Evolutionary conservation across 495 filamentous ascomycete species (phyloP).

Genomic region (Astrocystis sublimbata): DNA sequence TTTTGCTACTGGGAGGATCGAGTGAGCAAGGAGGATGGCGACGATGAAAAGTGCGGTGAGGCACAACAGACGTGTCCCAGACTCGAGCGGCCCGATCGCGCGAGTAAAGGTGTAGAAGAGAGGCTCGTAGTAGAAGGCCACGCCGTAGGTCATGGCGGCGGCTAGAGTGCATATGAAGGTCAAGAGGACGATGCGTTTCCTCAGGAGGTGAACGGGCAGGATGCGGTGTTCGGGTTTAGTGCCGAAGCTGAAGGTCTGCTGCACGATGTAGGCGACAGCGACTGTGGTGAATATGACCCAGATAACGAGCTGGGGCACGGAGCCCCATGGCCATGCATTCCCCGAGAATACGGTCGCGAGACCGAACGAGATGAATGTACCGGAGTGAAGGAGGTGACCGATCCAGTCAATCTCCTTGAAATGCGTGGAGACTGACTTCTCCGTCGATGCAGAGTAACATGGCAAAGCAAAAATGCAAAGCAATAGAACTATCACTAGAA

Average conservation of each 20-base stretch:
- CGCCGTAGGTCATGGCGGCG: slow-evolving; percentile 33
- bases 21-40: slow-evolving; percentile 46
- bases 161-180: slow-evolving; percentile 25
- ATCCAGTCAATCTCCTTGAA: slow-evolving; percentile 46
- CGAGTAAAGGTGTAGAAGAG: slow-evolving; percentile 52
- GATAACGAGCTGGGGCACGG: slow-evolving; percentile 12
- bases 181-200: slow-evolving; percentile 19
- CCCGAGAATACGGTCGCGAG: slow-evolving; percentile 25
- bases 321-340: slow-evolving; percentile 47
- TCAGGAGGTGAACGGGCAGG: slow-evolving; percentile 46
- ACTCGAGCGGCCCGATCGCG: slow-evolving; percentile 36
- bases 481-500: slow-evolving; percentile 53
- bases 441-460: slow-evolving; percentile 43
- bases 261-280: slow-evolving; percentile 21
- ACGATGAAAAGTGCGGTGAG: slow-evolving; percentile 50
- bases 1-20: slow-evolving; percentile 46
- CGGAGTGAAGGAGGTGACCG: slow-evolving; percentile 24
- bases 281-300: slow-evolving; percentile 25
- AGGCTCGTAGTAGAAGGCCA: slow-evolving; percentile 55
- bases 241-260: slow-evolving; percentile 44
- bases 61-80: slow-evolving; percentile 51
- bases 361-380: slow-evolving; percentile 20
- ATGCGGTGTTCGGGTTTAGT: slow-evolving; percentile 50
- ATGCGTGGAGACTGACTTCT: slow-evolving; percentile 30
- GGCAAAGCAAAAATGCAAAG: slow-evolving; percentile 57